phyloP scores from a whole-genome alignment of 495 filamentous ascomycete species.

The Poronia punctata region DNA sequence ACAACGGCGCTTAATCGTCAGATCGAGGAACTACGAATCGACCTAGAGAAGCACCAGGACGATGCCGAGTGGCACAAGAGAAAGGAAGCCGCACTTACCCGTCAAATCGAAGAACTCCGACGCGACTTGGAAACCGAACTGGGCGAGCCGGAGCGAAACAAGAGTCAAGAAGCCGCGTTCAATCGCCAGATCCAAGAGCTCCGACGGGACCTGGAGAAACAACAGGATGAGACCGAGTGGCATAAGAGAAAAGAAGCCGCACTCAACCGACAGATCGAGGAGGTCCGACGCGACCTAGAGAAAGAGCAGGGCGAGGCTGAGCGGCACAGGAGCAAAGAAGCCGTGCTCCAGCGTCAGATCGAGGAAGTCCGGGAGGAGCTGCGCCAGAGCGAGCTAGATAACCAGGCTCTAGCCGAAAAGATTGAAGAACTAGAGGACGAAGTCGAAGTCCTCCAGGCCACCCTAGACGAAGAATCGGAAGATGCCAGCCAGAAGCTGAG shows the following conservation, averaged over 20 bases:
- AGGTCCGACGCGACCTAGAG: conserved; percentile 59
- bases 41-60: conserved; percentile 30
- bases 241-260: conserved; percentile 16
- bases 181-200: conserved; percentile 35
- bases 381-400: conserved; percentile 57
- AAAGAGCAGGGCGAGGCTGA: conserved; percentile 23
- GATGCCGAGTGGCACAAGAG: conserved; percentile 36
- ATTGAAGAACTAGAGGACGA: conserved; percentile 74
- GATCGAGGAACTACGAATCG: conserved; percentile 39
- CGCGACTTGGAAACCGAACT: conserved; percentile 34
- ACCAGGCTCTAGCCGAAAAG: conserved; percentile 57
- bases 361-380: conserved; percentile 58
- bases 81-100: conserved; percentile 30
- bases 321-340: conserved; percentile 36
- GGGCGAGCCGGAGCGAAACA: conserved; percentile 26
- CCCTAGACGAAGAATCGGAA: conserved; percentile 67
- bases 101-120: conserved; percentile 41
- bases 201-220: conserved; percentile 19
- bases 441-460: conserved; percentile 65
- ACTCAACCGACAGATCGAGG: conserved; percentile 58
- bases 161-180: conserved; percentile 24
- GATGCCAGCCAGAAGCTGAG: conserved; percentile 50
- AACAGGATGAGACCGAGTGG: conserved; percentile 1
- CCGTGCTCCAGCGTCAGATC: conserved; percentile 33
- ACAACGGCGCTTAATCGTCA: too few relatives aligned